Evolutionary conservation across 495 filamentous ascomycete genomes (phyloP), one percentile per base, ranked within the genome.

Genomic region (Penicillium subrubescens): DNA sequence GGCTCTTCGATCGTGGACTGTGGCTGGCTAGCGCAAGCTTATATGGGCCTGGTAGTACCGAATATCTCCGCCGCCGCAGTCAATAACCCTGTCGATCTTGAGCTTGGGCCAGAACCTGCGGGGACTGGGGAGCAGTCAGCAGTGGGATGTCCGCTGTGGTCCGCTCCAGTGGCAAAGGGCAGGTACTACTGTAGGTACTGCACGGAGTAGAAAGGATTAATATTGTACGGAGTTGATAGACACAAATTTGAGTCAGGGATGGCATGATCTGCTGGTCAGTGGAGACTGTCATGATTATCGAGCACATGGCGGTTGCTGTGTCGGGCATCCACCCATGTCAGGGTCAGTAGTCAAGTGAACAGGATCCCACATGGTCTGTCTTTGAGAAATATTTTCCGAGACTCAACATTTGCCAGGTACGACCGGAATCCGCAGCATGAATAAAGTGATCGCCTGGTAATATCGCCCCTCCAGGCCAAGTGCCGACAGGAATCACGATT

Each of bases 11-110:
- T 61, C 37, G 27, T 23, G 37, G 33, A 11, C 48, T 41, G n/a
- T 63, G 64, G 60, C 60, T 67, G 60, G 60, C 64, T 55, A 59
- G 64, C 57, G 55, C 48, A 15, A 62, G 64, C 64, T 67, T 63
- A 57, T 56, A 62, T 67, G 64, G 60, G 56, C 60, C 64, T 25
- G 27, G 46, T 31, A 55, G 51, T 23, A 35, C 59, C 64, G 37
- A 46, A 67, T 37, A 63, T 33, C 56, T 62, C 60, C 60, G 60
- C 29, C 12, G 7, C 53, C 17, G 14, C 10, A 19, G 17, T 60
- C 53, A 56, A 66, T 66, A 59, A 46, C 35, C 11, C 59, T 31
- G 64, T 37, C 50, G 64, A 66, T 66, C 64, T 19, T 7, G 23
- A 57, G 58, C 44, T 52, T 53, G 17, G 17, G 34, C 61, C 25